These are phyloP conservation scores for Pythium guiyangense DNA, from an alignment of 352 stramenopile species.

Conservation along the genomic window DNA sequence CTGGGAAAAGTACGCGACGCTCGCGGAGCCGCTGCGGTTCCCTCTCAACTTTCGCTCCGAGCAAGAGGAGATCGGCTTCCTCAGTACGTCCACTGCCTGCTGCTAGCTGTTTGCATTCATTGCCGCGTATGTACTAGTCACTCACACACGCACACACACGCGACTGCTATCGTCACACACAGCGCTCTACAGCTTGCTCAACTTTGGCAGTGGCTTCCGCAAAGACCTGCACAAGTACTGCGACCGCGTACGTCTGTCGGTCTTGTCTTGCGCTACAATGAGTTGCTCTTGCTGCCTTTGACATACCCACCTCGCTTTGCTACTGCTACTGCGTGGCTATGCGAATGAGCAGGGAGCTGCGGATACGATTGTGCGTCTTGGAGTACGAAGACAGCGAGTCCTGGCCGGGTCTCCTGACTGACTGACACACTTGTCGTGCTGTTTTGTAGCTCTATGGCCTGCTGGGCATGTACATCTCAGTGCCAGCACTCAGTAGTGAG, in stretches of 20 bases:
- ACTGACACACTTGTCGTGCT: neutral
- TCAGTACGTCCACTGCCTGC: slow-evolving; percentile 33
- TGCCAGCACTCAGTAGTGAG: slow-evolving; percentile 49
- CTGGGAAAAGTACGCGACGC: slow-evolving; percentile 38
- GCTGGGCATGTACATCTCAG: slow-evolving; percentile 84
- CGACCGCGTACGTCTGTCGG: slow-evolving; percentile 30
- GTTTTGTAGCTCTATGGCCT: slow-evolving; percentile 61
- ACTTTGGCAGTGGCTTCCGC: slow-evolving; percentile 78
- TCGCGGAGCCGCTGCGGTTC: slow-evolving; percentile 50
- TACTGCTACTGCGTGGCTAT: neutral
- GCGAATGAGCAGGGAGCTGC: slow-evolving; percentile 36
- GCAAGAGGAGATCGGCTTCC: slow-evolving; percentile 75
- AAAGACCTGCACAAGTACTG: slow-evolving; percentile 75
- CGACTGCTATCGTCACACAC: neutral
- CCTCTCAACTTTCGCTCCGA: slow-evolving; percentile 71
- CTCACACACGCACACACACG: neutral
- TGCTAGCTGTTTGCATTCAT: neutral
- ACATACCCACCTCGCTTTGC: neutral
- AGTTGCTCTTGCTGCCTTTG: too few species aligned
- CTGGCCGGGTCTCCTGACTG: neutral
- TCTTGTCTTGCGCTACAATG: too few species aligned
- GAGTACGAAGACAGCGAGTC: neutral
- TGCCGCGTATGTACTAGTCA: neutral
- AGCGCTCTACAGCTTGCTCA: slow-evolving; percentile 68
- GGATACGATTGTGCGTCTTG: slow-evolving; percentile 61